These are phyloP conservation scores for Furcasterigmium furcatum DNA, from an alignment of 2,329 filamentous ascomycete species.

Conservation along the genomic window DNA sequence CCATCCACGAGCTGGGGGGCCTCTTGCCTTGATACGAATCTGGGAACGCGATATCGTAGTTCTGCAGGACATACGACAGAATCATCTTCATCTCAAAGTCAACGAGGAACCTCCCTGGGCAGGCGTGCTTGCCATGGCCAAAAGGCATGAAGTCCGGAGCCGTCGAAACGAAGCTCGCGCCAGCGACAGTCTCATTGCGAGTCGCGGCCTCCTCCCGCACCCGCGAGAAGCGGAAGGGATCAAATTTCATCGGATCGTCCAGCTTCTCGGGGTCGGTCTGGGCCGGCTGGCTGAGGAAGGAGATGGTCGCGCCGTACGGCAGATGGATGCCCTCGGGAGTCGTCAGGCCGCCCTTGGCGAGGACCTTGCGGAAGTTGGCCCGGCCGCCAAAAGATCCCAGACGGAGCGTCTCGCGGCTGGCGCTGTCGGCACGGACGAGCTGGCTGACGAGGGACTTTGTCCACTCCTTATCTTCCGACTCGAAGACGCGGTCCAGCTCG, in stretches of 20 bases:
- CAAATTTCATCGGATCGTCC: slow-evolving; percentile 30
- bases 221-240: slow-evolving; percentile 37
- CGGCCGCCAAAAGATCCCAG: slow-evolving; percentile 25
- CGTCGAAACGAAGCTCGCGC: slow-evolving; percentile 25
- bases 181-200: slow-evolving; percentile 10
- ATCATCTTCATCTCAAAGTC: slow-evolving; percentile 30
- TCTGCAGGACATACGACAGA: slow-evolving; percentile 8
- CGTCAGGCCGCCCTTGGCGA: slow-evolving; percentile 19
- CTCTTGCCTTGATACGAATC: slow-evolving; percentile 9
- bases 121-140: slow-evolving; percentile 29
- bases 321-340: slow-evolving; percentile 26
- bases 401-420: slow-evolving; percentile 38
- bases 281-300: slow-evolving; percentile 24
- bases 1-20: slow-evolving; percentile 10
- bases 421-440: slow-evolving; percentile 36
- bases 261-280: slow-evolving; percentile 25
- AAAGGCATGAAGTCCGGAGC: slow-evolving; percentile 25
- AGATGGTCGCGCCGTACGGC: slow-evolving; percentile 26
- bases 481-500: slow-evolving; percentile 28
- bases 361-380: slow-evolving; percentile 22
- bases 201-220: slow-evolving; percentile 22
- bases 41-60: slow-evolving; percentile 12
- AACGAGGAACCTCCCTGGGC: slow-evolving; percentile 22
- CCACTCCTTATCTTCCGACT: slow-evolving; percentile 25
- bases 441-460: slow-evolving; percentile 30